Evolutionary conservation across 2,329 filamentous ascomycete genomes (phyloP).

Genomic region (Xylariaceae sp.): DNA sequence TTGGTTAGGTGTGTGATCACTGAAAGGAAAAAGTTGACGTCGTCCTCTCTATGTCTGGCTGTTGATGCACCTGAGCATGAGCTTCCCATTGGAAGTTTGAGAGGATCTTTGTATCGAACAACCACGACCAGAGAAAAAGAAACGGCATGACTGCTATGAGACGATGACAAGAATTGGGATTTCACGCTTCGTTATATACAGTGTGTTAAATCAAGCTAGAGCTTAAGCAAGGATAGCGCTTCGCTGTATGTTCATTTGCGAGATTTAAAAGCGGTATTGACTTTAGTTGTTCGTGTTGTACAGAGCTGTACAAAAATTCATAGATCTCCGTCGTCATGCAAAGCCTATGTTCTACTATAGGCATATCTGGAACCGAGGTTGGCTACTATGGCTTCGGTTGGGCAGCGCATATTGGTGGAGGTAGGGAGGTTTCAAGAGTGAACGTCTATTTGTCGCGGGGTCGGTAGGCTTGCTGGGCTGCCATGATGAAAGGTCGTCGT

Average conservation of each 20-base stretch:
- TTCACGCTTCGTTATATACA: slow-evolving; percentile 13
- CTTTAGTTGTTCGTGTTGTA: slow-evolving; percentile 16
- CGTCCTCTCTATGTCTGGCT: too few relatives aligned
- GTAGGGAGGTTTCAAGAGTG: too few relatives aligned
- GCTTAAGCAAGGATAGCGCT: not conserved
- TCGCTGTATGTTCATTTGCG: not conserved
- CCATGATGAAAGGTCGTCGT: slow-evolving; percentile 73
- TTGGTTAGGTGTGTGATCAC: too few relatives aligned
- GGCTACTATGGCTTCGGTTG: not conserved
- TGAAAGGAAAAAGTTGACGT: too few relatives aligned
- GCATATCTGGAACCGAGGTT: not conserved
- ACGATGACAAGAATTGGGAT: too few relatives aligned
- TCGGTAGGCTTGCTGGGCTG: slow-evolving; percentile 48
- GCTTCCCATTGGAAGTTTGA: too few relatives aligned
- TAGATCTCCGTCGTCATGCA: slow-evolving; percentile 2
- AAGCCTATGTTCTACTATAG: slow-evolving; percentile 1
- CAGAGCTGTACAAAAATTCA: slow-evolving; percentile 21
- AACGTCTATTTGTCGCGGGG: slow-evolving; percentile 39
- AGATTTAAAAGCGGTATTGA: slow-evolving; percentile 6
- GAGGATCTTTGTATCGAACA: too few relatives aligned
- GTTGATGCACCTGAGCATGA: too few relatives aligned
- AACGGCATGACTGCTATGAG: too few relatives aligned
- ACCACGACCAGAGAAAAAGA: too few relatives aligned
- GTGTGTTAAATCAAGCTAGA: not conserved
- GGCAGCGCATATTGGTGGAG: not conserved